Evolutionary conservation across 2,329 filamentous ascomycete species (phyloP).

Genomic region (Sphaerulina vaccinii): DNA sequence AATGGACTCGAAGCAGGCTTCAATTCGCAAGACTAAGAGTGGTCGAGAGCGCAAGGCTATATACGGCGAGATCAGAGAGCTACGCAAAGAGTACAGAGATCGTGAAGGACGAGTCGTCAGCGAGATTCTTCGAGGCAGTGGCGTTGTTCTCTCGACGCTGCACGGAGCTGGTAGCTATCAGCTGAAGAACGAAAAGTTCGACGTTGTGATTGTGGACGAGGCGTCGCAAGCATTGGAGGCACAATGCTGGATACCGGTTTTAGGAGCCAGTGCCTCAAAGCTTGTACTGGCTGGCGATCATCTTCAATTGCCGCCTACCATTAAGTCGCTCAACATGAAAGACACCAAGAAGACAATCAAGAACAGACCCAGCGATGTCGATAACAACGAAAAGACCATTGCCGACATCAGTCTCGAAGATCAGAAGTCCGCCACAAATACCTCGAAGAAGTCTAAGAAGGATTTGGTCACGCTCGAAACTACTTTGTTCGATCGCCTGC

Average conservation of each 20-base stretch:
- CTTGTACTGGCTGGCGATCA: constrained; percentile 70
- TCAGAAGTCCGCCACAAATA: constrained; percentile 31
- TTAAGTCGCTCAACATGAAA: constrained; percentile 68
- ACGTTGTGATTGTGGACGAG: constrained; percentile 94
- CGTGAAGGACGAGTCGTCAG: constrained; percentile 79
- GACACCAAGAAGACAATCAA: constrained; percentile 8
- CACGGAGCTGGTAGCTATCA: constrained; percentile 89
- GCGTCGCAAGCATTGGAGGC: constrained; percentile 94
- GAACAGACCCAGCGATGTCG: background rate
- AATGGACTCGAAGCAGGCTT: constrained; percentile 88
- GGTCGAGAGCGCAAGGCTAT: constrained; percentile 77
- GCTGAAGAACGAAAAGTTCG: constrained; percentile 75
- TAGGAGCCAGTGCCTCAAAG: constrained; percentile 67
- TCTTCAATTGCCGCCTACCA: constrained; percentile 60
- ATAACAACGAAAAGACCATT: constrained; percentile 2
- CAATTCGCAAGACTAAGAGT: constrained; percentile 80
- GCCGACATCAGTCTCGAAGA: constrained; percentile 7
- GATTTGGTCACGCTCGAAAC: constrained; percentile 60
- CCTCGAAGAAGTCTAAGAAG: constrained; percentile 39
- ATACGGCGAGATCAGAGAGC: constrained; percentile 78
- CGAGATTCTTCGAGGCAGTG: constrained; percentile 71
- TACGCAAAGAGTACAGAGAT: constrained; percentile 79
- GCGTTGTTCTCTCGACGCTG: constrained; percentile 86
- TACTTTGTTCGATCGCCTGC: constrained; percentile 88
- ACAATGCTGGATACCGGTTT: constrained; percentile 91